Evolutionary conservation across 495 filamentous ascomycete genomes (phyloP), one percentile per base, ranked within the genome.

Genomic region (Penicillium paxilli): DNA sequence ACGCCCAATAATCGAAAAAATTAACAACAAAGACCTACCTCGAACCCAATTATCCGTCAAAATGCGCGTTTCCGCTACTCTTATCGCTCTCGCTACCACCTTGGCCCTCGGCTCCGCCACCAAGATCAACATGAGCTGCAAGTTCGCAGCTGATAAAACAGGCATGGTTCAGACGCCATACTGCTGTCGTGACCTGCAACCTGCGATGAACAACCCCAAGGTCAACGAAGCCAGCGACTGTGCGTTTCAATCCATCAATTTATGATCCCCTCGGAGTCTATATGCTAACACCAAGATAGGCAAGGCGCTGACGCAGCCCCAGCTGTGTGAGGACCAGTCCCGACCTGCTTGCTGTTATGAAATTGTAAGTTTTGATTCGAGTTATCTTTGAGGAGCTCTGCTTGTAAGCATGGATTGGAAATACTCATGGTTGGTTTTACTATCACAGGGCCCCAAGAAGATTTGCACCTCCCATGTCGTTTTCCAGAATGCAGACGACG

Each of bases 91-190:
- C 44, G 53, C 58, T 22, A 47, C 64, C 12, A 50, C 64, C 14
- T 19, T 68, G 17, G 47, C 62, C 28, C 33, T 69, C 49, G 54
- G 51, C 35, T 59, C 59, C 16, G 58, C 70, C 25, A 54, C 60
- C 10, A 55, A 57, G 50, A 62, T 62, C 53, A 68, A 65, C 57
- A 69, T 67, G 67, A 58, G 51, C 57, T 70, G 72, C 50, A 52
- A 60, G 14, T 67, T 74, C 51, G 68, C 71, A 1, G 46, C 51
- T 16, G 74, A 76, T 49, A 41, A 71, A 9, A 59, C 69, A 1
- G 65, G 65, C 26, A 64, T 74, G 58, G 22, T 73, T 24, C 72
- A 75, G 58, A 26, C 58, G 19, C 63, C 72, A 12, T 77, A 62
- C 60, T 77, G 74, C 60, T 77, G 74, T 49, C 67, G 68, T 28